A percentile compares a stretch with the other conserved stretches of the same genome.
Evolutionary conservation across 768 basidiomycete species (phyloP).

Genomic region (Tulasnella sp.): DNA sequence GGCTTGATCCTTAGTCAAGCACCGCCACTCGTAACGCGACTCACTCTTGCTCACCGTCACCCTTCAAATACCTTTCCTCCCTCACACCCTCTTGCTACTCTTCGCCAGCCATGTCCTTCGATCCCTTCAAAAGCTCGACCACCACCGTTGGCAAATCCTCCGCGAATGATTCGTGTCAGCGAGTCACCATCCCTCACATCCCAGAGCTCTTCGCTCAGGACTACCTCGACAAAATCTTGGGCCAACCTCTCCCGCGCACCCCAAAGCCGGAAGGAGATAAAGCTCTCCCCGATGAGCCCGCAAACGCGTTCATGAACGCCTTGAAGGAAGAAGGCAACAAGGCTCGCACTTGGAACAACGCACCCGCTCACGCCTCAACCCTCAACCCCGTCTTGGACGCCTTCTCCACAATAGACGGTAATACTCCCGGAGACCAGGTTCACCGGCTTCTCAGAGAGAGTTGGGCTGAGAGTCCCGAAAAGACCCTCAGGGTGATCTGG

Average conservation of each 20-base stretch:
- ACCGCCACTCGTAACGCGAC: not conserved
- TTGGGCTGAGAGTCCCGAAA: constrained; percentile 55
- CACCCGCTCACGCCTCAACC: constrained; percentile 54
- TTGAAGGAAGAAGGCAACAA: constrained; percentile 45
- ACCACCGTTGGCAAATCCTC: constrained; percentile 18
- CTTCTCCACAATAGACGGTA: constrained; percentile 46
- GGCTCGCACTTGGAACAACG: constrained; percentile 51
- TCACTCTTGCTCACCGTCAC: not conserved
- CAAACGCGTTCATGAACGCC: constrained; percentile 52
- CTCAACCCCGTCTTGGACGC: constrained; percentile 54
- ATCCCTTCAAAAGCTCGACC: constrained; percentile 28
- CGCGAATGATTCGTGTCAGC: constrained; percentile 29
- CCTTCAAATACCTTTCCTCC: not conserved
- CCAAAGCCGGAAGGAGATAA: constrained; percentile 10
- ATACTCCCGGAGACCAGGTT: constrained; percentile 35
- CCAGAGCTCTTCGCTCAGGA: constrained; percentile 56
- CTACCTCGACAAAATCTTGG: constrained; percentile 58
- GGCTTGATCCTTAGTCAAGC: not conserved
- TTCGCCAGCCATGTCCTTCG: not conserved
- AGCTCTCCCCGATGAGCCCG: not conserved
- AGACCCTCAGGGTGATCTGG: constrained; percentile 68
- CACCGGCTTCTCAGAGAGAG: constrained; percentile 45
- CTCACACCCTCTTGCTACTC: not conserved
- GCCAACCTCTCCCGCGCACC: constrained; percentile 32
- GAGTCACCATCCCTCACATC: constrained; percentile 52